Percentiles rank a stretch among this genome's conserved stretches.
Conservation (phyloP, 1,139 yeast species). For the Zygosaccharomyces sapae region DNA sequence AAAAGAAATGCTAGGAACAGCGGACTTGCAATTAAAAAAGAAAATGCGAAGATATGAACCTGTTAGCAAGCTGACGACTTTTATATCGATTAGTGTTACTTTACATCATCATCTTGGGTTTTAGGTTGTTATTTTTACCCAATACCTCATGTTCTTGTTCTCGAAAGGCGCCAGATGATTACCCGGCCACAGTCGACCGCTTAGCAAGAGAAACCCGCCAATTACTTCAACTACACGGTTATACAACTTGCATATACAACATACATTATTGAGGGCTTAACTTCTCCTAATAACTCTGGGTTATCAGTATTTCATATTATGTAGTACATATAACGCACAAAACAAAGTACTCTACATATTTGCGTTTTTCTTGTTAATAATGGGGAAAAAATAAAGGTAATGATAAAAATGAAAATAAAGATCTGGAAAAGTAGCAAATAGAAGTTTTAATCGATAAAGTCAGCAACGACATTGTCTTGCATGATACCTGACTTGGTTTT, state of each 20-base stretch:
- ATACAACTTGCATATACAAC: neutral
- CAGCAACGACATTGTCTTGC: neutral
- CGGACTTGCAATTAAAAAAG: no score
- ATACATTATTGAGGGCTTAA: neutral
- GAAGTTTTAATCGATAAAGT: neutral
- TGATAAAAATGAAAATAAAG: neutral
- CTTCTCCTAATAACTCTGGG: neutral
- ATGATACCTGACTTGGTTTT: neutral
- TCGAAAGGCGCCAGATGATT: no score
- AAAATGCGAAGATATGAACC: no score
- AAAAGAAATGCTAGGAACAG: neutral
- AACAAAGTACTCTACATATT: constrained; percentile 5
- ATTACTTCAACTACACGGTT: no score
- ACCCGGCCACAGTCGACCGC: no score
- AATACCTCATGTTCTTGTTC: no score
- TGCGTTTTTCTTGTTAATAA: neutral
- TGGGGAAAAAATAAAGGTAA: neutral
- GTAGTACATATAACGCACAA: constrained; percentile 6
- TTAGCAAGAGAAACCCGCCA: neutral
- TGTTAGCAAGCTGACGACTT: no score
- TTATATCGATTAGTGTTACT: no score
- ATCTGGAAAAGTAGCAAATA: neutral
- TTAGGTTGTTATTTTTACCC: no score
- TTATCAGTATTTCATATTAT: constrained; percentile 2
- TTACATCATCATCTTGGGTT: no score